phyloP scores from a whole-genome alignment of 164 flowering plant genomes.

The Brasenia schreberi region DNA sequence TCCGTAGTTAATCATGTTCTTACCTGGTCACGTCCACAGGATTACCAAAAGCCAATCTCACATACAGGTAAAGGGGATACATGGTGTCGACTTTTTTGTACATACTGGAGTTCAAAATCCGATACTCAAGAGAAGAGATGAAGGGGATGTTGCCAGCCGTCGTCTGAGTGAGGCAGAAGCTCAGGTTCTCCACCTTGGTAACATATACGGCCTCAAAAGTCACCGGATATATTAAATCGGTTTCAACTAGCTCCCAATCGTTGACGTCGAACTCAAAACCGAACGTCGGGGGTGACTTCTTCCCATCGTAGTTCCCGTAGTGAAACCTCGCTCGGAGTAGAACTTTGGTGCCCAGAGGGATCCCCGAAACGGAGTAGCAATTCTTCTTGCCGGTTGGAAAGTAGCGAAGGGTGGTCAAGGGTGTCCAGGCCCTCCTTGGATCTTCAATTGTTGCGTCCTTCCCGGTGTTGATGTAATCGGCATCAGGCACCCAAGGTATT shows the following conservation, averaged over 20 bases:
- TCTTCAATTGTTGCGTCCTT: slow-evolving; percentile 6
- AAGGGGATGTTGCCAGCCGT: slow-evolving; percentile 12
- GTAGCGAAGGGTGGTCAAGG: slow-evolving; percentile 19
- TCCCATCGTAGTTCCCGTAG: slow-evolving; percentile 24
- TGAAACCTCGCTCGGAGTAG: slow-evolving; percentile 19
- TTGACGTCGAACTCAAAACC: slow-evolving; percentile 26
- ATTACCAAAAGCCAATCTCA: neutral
- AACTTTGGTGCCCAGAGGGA: slow-evolving; percentile 2
- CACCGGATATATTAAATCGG: neutral
- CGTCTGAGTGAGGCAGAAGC: slow-evolving; percentile 28
- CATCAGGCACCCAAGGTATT: slow-evolving; percentile 18
- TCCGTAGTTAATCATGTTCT: too few relatives aligned
- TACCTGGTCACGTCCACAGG: neutral
- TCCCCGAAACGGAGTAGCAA: slow-evolving; percentile 16
- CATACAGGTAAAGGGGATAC: neutral
- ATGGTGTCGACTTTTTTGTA: slow-evolving; percentile 1
- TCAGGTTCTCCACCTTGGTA: slow-evolving; percentile 7
- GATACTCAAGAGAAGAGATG: slow-evolving; percentile 28
- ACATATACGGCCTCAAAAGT: slow-evolving; percentile 16
- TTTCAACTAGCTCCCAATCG: slow-evolving; percentile 11
- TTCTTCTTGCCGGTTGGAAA: slow-evolving; percentile 23
- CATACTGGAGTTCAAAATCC: slow-evolving; percentile 14
- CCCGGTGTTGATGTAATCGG: slow-evolving; percentile 11
- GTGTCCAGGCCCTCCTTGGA: slow-evolving; percentile 1
- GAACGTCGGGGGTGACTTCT: slow-evolving; percentile 21